Conservation (phyloP, 108 stramenopile species). For the Nitzschia palea region DNA sequence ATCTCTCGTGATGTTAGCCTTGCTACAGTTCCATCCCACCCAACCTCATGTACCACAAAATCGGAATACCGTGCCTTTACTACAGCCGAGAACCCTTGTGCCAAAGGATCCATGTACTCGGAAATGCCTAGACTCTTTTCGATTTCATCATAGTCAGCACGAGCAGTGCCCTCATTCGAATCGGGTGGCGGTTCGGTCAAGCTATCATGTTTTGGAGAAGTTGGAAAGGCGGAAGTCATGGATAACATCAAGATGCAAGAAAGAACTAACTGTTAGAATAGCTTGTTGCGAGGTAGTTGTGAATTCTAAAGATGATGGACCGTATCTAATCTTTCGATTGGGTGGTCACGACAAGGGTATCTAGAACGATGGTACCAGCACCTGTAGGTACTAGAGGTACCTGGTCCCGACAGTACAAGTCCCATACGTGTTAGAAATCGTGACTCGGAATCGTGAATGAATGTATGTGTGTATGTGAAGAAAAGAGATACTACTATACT, state of each 20-base stretch:
- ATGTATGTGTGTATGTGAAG: too few relatives aligned
- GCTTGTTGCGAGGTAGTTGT: neutral
- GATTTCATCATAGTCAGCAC: slow-evolving; percentile 37
- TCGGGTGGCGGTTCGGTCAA: neutral
- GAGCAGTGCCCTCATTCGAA: neutral
- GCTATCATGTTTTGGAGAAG: neutral
- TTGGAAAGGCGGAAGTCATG: neutral
- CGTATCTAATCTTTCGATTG: neutral
- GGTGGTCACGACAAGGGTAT: too few relatives aligned
- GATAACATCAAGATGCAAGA: neutral
- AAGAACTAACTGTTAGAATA: neutral
- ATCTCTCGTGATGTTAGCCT: slow-evolving; percentile 50
- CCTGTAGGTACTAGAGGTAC: too few relatives aligned
- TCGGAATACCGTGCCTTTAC: slow-evolving; percentile 85
- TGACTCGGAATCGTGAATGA: too few relatives aligned
- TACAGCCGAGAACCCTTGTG: slow-evolving; percentile 66
- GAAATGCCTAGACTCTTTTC: slow-evolving; percentile 62
- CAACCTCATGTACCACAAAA: slow-evolving; percentile 88
- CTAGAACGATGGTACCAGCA: too few relatives aligned
- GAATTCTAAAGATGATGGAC: neutral
- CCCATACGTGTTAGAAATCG: too few relatives aligned
- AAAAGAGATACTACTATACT: too few relatives aligned
- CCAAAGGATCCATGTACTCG: slow-evolving; percentile 47
- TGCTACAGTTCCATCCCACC: slow-evolving; percentile 66
- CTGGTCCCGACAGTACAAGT: too few relatives aligned